These are phyloP conservation scores for Discostella stelligeroides DNA, from an alignment of 108 stramenopile genomes.

Conservation along the genomic window DNA sequence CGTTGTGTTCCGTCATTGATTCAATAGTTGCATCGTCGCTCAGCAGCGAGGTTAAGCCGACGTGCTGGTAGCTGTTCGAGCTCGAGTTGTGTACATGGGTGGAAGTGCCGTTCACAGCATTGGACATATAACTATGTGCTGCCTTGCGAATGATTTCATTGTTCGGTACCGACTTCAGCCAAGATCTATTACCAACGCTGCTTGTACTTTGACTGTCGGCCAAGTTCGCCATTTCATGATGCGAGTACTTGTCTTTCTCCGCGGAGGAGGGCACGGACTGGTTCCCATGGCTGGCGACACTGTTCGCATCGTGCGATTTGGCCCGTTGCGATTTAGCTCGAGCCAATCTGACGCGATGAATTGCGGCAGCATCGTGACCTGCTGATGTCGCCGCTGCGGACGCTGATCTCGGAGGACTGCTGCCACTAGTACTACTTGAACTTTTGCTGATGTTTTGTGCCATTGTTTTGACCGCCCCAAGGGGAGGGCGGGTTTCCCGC, in stretches of 20 bases:
- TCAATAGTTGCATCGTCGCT: constrained; percentile 27
- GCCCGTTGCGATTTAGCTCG: not conserved
- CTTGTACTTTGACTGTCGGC: not conserved
- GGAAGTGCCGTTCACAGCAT: not conserved
- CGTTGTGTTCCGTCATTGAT: constrained; percentile 8
- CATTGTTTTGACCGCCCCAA: constrained; percentile 1
- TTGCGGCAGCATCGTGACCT: not conserved
- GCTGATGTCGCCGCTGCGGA: not conserved
- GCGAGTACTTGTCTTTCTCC: not conserved
- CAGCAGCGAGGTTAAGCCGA: constrained; percentile 26
- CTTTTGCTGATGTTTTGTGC: not conserved
- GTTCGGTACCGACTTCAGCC: constrained; percentile 6
- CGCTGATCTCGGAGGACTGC: not conserved
- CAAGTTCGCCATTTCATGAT: not conserved
- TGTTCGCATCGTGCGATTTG: not conserved
- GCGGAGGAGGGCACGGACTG: not conserved
- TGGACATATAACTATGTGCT: constrained; percentile 21
- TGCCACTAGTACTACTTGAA: not conserved
- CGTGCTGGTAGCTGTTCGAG: constrained; percentile 10
- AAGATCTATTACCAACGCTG: not conserved
- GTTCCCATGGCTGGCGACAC: too few species aligned
- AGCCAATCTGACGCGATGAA: not conserved
- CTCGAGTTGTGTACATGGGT: not conserved
- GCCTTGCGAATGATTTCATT: constrained; percentile 16
- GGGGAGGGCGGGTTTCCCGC: constrained; percentile 11